Conservation (phyloP, 1,139 yeast genomes). For the Saccharomycopsis hybrid region DNA sequence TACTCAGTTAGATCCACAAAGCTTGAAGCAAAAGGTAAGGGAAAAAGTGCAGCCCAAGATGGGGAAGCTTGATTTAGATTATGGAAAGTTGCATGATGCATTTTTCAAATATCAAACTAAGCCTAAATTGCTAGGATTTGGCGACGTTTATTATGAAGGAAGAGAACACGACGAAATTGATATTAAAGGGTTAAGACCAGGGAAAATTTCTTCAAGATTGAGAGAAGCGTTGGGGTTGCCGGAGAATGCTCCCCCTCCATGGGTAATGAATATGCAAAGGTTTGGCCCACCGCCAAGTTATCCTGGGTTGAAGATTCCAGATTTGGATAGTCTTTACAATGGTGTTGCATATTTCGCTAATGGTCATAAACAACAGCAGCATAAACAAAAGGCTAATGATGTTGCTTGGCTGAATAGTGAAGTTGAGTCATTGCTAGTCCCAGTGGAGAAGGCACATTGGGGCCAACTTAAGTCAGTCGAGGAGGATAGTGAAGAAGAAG, state of each 20-base stretch:
- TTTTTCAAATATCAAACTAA: conserved; percentile 76
- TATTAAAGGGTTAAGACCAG: conserved; percentile 50
- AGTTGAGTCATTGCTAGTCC: conserved; percentile 22
- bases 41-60: conserved; percentile 86
- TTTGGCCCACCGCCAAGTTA: conserved; percentile 87
- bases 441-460: conserved; percentile 32
- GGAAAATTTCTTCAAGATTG: conserved; percentile 53
- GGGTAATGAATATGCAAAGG: conserved; percentile 67
- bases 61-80: conserved; percentile 84
- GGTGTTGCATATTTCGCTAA: no score
- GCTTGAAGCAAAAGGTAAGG: conserved; percentile 69
- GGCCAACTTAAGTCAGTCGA: conserved; percentile 37
- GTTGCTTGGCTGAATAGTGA: neutral
- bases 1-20: conserved; percentile 30
- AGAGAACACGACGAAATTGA: conserved; percentile 50
- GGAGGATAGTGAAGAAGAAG: conserved; percentile 34
- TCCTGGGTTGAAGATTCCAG: conserved; percentile 52
- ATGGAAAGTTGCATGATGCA: conserved; percentile 75
- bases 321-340: neutral
- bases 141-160: conserved; percentile 79
- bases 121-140: conserved; percentile 62
- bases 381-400: no score
- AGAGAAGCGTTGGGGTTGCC: conserved; percentile 66
- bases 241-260: conserved; percentile 65
- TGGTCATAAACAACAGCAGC: conserved; percentile 27